Evolutionary conservation across 1,139 yeast genomes (phyloP).

Genomic region (Geotrichum phurueaensis): DNA sequence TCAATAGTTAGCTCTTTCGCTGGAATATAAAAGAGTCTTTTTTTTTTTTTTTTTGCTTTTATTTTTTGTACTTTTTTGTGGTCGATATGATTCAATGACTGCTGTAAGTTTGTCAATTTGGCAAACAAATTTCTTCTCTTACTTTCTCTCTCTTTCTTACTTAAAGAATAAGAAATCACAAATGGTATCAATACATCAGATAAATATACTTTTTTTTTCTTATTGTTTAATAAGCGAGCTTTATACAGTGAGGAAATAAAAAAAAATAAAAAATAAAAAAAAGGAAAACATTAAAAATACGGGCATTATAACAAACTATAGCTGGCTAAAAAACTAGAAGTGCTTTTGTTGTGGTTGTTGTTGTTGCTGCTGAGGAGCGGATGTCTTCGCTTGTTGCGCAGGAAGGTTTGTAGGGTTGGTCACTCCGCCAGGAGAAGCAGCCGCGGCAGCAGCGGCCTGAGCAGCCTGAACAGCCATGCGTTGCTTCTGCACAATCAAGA

Average conservation of each 20-base stretch:
- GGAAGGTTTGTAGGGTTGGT: conserved; percentile 20
- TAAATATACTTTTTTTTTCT: neutral
- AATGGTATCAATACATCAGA: neutral
- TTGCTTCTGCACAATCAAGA: conserved; percentile 28
- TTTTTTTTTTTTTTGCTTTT: neutral
- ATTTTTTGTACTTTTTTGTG: neutral
- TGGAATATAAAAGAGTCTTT: neutral
- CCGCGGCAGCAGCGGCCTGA: conserved; percentile 31
- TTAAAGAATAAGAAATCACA: no score
- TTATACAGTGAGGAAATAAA: neutral
- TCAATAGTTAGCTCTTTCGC: neutral
- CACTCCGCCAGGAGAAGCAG: conserved; percentile 24
- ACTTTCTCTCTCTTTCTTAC: no score
- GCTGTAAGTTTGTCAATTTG: neutral
- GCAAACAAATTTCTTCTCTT: neutral
- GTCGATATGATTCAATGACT: neutral
- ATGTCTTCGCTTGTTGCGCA: conserved; percentile 23
- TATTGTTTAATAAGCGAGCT: no score
- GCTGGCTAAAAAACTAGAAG: neutral
- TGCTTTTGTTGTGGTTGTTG: conserved; percentile 20
- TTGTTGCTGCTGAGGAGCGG: conserved; percentile 25
- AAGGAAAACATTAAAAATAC: no score
- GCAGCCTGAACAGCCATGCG: conserved; percentile 19
- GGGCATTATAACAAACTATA: neutral
- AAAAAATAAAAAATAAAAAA: no score